Evolutionary conservation across 352 stramenopile species (phyloP).

Genomic region (Globisporangium iwayamae): DNA sequence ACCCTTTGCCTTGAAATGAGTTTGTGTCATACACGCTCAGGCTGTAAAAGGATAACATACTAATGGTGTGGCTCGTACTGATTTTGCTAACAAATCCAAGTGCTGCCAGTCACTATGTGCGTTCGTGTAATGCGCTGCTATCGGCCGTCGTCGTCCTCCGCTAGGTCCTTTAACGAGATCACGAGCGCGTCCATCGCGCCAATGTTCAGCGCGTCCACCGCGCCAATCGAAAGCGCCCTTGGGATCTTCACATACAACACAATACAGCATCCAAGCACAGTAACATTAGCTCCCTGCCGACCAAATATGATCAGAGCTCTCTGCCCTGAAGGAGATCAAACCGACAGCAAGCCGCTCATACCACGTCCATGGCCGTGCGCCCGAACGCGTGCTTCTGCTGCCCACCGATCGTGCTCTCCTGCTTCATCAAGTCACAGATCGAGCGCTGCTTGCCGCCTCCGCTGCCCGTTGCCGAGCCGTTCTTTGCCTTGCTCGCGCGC

Average conservation of each 20-base stretch:
- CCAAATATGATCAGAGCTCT: not conserved
- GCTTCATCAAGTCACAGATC: conserved; percentile 10
- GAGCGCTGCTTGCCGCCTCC: not conserved
- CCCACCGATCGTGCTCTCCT: conserved; percentile 46
- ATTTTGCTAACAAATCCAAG: not conserved
- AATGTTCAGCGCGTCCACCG: conserved; percentile 30
- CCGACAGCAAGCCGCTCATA: conserved; percentile 17
- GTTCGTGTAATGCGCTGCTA: conserved; percentile 29
- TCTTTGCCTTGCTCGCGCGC: conserved; percentile 36
- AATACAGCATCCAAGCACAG: not conserved
- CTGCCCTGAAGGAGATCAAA: not conserved
- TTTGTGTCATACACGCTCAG: not conserved
- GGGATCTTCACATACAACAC: conserved; percentile 33
- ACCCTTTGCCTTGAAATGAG: not conserved
- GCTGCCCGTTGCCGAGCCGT: not conserved
- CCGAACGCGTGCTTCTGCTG: conserved; percentile 54
- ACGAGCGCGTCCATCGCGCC: conserved; percentile 42
- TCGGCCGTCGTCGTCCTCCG: conserved; percentile 72
- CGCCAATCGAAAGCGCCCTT: conserved; percentile 31
- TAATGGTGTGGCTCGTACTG: not conserved
- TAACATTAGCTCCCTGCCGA: not conserved
- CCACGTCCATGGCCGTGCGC: conserved; percentile 32
- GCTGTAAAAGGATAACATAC: not conserved
- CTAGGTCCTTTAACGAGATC: conserved; percentile 33
- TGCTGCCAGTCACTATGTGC: not conserved